Base-by-base conservation (phyloP, 805 yeast species). In the Ogataea trehaloabstinens region DNA sequence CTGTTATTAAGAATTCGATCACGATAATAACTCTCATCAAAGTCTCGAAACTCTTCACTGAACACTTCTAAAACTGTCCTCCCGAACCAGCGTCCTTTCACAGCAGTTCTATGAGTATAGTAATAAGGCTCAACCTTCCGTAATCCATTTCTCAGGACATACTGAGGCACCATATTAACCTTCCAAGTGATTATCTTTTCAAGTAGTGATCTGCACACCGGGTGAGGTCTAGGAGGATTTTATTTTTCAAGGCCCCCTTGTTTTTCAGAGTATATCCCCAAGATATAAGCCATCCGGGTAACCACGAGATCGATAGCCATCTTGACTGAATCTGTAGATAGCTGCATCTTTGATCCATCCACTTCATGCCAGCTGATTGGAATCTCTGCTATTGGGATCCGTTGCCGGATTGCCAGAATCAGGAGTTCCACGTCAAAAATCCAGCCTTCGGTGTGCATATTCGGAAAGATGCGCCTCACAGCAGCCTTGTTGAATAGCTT, bases 361-460 rank as follows among this genome's bases (percentile, higher is more conserved):
- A 93, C 93, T 63, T 93, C 99, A 63, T 89, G 96, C 99, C 99
- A 93, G 44, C 84, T 84, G 28, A 93, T 87, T 7, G 96, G 80
- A 15, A 90, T 76, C 66, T 93, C 99, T 36, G 64, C 67, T 33
- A 90, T 71, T 3, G 74, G 71, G 28, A 91, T 80, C 0, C 63
- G 52, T 58, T 87, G 87, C 45, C 85, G 70, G 49, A 78, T 76
- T 1, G 90, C 96, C 42, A 93, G 67, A 38, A 93, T 76, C 49
- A 93, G 69, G 12, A 91, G 77, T 66, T 93, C 99, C 22, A 93
- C 97, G 58, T 93, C 99, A 63, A 93, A 93, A 25, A 93, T 93
- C 99, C 99, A 93, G 37, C 98, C 82, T 63, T 93, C 99, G 8
- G 95, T 91, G 61, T 91, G 97, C 85, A 93, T 76, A 49, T 75